phyloP scores from a whole-genome alignment of 140 eudicot genomes.

The Oenanthe javanica region DNA sequence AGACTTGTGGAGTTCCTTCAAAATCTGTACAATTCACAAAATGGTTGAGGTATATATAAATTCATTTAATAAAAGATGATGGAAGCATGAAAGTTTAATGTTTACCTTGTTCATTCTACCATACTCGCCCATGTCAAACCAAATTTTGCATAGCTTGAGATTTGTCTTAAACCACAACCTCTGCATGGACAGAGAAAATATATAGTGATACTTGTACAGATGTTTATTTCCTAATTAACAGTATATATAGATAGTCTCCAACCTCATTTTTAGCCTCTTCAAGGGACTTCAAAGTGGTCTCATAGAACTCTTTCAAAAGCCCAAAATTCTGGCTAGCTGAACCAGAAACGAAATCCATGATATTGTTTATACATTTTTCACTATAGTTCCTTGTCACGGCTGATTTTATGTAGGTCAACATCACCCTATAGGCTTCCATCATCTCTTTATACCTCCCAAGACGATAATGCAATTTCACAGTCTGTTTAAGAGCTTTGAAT shows the following conservation, averaged over 20 bases:
- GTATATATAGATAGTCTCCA: not conserved
- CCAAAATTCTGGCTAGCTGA: slow-evolving; percentile 95
- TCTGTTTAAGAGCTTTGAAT: slow-evolving; percentile 13
- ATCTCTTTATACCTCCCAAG: slow-evolving; percentile 9
- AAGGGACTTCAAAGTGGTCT: slow-evolving; percentile 94
- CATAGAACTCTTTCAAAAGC: slow-evolving; percentile 86
- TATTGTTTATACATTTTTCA: slow-evolving; percentile 93
- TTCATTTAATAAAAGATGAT: not conserved
- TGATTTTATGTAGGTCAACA: slow-evolving; percentile 90
- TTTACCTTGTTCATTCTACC: slow-evolving; percentile 78
- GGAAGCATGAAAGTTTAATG: not conserved
- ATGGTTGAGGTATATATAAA: not conserved
- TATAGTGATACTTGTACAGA: not conserved
- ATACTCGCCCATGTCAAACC: slow-evolving; percentile 97
- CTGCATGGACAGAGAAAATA: slow-evolving; percentile 29
- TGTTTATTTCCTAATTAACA: not conserved
- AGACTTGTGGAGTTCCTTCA: slow-evolving; percentile 96
- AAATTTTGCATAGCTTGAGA: slow-evolving; percentile 95
- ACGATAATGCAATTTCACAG: slow-evolving; percentile 12
- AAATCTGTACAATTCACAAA: slow-evolving; percentile 39
- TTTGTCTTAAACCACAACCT: slow-evolving; percentile 96
- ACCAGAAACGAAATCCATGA: slow-evolving; percentile 98
- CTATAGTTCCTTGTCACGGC: slow-evolving; percentile 96
- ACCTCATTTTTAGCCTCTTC: slow-evolving; percentile 99
- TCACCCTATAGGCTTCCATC: slow-evolving; percentile 93